Base-by-base conservation (phyloP, 257 asterid species). In the Petunia secreta region DNA sequence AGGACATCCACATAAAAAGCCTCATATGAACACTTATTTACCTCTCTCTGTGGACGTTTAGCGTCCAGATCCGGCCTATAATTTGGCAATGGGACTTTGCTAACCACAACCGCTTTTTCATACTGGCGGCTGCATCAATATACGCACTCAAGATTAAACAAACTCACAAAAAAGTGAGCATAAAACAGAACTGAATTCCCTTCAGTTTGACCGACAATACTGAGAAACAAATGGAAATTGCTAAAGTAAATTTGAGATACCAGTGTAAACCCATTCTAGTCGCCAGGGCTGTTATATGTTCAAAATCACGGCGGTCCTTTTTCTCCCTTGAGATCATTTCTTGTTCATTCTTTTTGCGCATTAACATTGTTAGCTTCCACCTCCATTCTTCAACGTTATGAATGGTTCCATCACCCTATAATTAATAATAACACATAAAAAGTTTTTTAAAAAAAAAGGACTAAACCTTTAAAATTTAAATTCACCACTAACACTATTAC, bases 41-140 rank as follows among this genome's bases (percentile, higher is more conserved):
- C 98, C 98, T 91, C 98, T 82, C 98, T 90, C 79, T 93, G 98
- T 34, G 98, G 98, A 63, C 97, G 95, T 90, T 90, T 95, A 84
- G 58, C 85, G 86, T 95, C 98, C 89, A 95, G 85, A 89, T 95
- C 98, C 50, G 98, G 83, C 88, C 98, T 89, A 86, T 95, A 95
- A 83, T 95, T 93, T 80, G 98, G 98, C 88, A 95, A 86, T 52
- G 95, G 97, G 58, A 82, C 89, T 89, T 93, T 95, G 84, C 98
- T 93, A 78, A 91, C 83, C 58, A 90, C 98, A 80, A 95, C 88
- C 48, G 87, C 92, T 87, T 89, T 91, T 8, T 78, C 89, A 87
- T 91, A 95, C 81, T 87, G 98, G 59, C 87, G 90, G 83, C 98
- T 94, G 97, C 91, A 88, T 80, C 62, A 80, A 25, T 71, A 80